Percentiles rank a stretch among this genome's conserved stretches.
Conservation (phyloP, 306 rosid genomes). For the Macrotyloma uniflorum region DNA sequence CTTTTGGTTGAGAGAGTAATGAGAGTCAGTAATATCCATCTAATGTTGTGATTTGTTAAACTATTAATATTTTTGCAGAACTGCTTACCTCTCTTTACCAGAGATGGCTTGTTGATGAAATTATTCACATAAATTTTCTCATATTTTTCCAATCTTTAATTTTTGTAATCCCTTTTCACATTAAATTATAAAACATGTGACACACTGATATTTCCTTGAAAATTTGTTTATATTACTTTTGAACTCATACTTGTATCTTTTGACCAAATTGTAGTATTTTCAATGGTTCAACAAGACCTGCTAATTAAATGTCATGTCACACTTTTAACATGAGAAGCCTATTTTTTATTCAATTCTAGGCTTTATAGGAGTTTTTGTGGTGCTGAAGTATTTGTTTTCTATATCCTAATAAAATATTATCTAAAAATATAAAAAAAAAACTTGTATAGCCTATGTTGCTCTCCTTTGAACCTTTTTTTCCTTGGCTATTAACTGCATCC, state of each 20-base stretch:
- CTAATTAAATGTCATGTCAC: neutral
- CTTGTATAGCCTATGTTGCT: neutral
- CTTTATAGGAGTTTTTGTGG: neutral
- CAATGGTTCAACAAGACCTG: conserved; percentile 5
- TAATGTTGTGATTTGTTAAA: neutral
- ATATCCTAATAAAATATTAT: conserved; percentile 1
- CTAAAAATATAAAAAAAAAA: neutral
- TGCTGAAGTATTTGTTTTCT: neutral
- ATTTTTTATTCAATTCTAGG: conserved; percentile 19
- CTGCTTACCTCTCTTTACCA: neutral
- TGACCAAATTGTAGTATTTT: conserved; percentile 21
- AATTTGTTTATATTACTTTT: conserved; percentile 4
- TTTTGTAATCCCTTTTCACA: neutral
- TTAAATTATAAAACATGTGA: neutral
- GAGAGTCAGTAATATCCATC: conserved; percentile 4
- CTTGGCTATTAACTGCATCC: neutral
- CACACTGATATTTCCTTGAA: neutral
- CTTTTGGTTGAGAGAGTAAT: neutral
- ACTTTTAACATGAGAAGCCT: neutral
- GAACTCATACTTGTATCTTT: neutral
- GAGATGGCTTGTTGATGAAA: conserved; percentile 18
- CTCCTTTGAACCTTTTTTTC: neutral
- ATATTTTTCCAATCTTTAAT: neutral
- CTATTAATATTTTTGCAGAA: conserved; percentile 1
- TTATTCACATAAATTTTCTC: neutral